phyloP scores from a whole-genome alignment of 148 eudicot species.

The Cornus kousa region DNA sequence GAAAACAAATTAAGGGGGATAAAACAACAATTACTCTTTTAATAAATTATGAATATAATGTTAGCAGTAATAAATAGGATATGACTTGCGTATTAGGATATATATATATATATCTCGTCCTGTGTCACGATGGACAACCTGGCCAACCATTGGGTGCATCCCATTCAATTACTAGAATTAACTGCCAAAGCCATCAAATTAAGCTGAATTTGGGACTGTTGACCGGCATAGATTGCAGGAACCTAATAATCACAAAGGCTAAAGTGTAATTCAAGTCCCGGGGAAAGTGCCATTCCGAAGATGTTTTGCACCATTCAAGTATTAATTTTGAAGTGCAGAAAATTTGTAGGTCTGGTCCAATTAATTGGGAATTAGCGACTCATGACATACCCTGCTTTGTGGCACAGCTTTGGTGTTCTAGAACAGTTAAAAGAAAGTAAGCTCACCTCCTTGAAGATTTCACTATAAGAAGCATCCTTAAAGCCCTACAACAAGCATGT shows the following conservation, averaged over 20 bases:
- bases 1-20: neutral
- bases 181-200: neutral
- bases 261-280: neutral
- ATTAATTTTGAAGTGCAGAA: neutral
- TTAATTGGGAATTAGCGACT: neutral
- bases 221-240: neutral
- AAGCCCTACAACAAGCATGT: constrained; percentile 56
- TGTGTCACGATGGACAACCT: neutral
- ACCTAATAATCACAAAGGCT: neutral
- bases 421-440: neutral
- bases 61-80: neutral
- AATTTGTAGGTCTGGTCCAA: neutral
- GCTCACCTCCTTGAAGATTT: constrained; percentile 87
- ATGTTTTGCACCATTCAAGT: neutral
- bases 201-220: neutral
- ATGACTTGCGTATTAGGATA: neutral
- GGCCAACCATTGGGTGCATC: neutral
- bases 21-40: too few relatives aligned
- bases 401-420: neutral
- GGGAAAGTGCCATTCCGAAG: neutral
- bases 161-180: neutral
- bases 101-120: too few relatives aligned
- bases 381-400: neutral
- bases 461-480: constrained; percentile 58
- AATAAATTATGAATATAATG: neutral